Conservation (phyloP, 2,329 filamentous ascomycete genomes). For the Coniochaeta hoffmannii region DNA sequence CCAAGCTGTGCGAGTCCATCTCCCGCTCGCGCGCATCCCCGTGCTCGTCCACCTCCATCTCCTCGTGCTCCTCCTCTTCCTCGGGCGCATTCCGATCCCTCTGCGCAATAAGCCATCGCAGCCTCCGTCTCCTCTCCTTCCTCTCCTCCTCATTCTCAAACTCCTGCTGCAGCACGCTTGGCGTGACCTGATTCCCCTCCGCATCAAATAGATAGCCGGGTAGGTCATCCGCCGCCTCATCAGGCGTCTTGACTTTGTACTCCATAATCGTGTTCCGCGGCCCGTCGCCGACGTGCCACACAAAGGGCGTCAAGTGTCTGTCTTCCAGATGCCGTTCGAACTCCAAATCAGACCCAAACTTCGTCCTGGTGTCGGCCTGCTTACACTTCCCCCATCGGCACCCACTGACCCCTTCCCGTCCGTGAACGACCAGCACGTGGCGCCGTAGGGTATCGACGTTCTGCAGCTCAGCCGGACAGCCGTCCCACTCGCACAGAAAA, state of each 20-base stretch:
- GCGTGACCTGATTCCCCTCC: conserved; percentile 49
- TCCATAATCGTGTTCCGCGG: conserved; percentile 32
- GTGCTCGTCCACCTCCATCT: conserved; percentile 5
- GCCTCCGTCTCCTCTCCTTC: conserved; percentile 33
- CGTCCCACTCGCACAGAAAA: conserved; percentile 53
- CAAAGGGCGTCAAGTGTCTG: conserved; percentile 42
- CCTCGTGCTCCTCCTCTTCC: conserved; percentile 26
- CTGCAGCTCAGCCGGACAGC: conserved; percentile 53
- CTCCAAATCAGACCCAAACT: conserved; percentile 4
- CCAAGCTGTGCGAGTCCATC: neutral
- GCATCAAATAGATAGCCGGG: conserved; percentile 45
- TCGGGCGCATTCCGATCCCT: conserved; percentile 37
- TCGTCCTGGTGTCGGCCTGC: neutral
- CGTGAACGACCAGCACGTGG: conserved; percentile 47
- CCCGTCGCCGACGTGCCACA: conserved; percentile 55
- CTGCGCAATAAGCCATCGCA: conserved; percentile 34
- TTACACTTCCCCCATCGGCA: conserved; percentile 36
- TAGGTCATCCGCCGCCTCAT: conserved; percentile 14
- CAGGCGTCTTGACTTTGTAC: conserved; percentile 7
- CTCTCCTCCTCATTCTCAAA: conserved; percentile 40
- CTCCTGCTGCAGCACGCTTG: conserved; percentile 43
- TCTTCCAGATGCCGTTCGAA: conserved; percentile 46
- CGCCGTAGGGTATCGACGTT: conserved; percentile 51
- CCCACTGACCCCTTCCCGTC: conserved; percentile 11
- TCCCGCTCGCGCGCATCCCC: neutral